phyloP scores from a whole-genome alignment of 208 protist genomes.

The Acanthamoeba royreba region DNA sequence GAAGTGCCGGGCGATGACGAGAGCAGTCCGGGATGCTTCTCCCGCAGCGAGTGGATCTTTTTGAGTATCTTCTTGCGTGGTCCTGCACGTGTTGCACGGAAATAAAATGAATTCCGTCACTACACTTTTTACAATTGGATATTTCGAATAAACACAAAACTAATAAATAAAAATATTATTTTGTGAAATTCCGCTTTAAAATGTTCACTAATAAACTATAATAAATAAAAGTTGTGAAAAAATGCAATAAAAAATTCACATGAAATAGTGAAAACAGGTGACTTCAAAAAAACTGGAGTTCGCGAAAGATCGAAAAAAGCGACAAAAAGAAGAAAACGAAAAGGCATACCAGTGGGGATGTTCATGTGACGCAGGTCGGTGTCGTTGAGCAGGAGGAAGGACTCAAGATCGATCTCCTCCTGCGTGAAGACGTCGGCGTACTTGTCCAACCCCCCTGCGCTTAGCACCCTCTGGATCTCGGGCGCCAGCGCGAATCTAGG shows the following conservation, averaged over 20 bases:
- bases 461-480: not conserved
- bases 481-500: not conserved
- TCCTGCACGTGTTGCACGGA: not conserved
- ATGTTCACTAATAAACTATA: not conserved
- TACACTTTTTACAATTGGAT: not conserved
- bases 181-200: not conserved
- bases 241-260: not conserved
- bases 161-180: not conserved
- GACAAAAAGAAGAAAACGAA: not conserved
- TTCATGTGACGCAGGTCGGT: not conserved
- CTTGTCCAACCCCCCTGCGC: not conserved
- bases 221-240: not conserved
- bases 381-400: slow-evolving; percentile 45
- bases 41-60: not conserved
- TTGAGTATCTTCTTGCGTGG: not conserved
- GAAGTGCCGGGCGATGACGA: not conserved
- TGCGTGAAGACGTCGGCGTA: not conserved
- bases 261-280: not conserved
- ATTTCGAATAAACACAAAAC: not conserved
- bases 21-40: not conserved
- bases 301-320: not conserved
- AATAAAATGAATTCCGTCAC: not conserved
- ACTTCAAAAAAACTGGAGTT: not conserved
- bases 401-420: slow-evolving; percentile 34
- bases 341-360: not conserved